Percentiles rank a stretch among this genome's conserved stretches.
phyloP scores from a whole-genome alignment of 306 rosid genomes.

The Trifolium fragiferum region DNA sequence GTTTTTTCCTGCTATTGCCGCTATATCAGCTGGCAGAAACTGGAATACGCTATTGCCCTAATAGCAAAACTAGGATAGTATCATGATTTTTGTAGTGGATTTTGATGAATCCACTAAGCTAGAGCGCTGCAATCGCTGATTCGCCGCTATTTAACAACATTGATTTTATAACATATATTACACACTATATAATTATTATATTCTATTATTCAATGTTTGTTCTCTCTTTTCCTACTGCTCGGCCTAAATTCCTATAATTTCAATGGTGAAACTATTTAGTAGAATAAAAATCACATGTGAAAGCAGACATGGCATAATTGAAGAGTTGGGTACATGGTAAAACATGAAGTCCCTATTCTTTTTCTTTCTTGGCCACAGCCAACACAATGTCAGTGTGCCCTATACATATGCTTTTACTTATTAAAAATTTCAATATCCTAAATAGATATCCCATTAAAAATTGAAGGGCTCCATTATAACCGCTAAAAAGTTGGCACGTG shows the following conservation, averaged over 20 bases:
- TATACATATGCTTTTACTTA: constrained; percentile 6
- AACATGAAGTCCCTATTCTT: not conserved
- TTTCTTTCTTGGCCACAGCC: not conserved
- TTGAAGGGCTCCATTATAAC: constrained; percentile 21
- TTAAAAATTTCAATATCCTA: not conserved
- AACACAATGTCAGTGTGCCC: not conserved
- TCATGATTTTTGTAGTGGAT: not conserved
- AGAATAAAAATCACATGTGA: not conserved
- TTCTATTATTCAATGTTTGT: not conserved
- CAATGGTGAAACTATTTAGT: not conserved
- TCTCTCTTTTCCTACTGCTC: not conserved
- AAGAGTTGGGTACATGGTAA: not conserved
- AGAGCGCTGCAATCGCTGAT: not conserved
- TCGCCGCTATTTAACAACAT: not conserved
- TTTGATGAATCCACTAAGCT: not conserved
- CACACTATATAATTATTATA: not conserved
- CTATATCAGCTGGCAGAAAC: not conserved
- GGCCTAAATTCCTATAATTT: not conserved
- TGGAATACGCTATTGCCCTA: not conserved
- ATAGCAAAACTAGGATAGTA: not conserved
- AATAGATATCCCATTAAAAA: constrained; percentile 7
- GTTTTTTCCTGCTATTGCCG: not conserved
- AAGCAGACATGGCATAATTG: not conserved
- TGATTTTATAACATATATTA: not conserved
- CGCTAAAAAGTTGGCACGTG: not conserved